A percentile compares a stretch with the other conserved stretches of the same genome.
These are phyloP conservation scores for Colletotrichum chlorophyti DNA, from an alignment of 2,329 filamentous ascomycete species.

Conservation along the genomic window DNA sequence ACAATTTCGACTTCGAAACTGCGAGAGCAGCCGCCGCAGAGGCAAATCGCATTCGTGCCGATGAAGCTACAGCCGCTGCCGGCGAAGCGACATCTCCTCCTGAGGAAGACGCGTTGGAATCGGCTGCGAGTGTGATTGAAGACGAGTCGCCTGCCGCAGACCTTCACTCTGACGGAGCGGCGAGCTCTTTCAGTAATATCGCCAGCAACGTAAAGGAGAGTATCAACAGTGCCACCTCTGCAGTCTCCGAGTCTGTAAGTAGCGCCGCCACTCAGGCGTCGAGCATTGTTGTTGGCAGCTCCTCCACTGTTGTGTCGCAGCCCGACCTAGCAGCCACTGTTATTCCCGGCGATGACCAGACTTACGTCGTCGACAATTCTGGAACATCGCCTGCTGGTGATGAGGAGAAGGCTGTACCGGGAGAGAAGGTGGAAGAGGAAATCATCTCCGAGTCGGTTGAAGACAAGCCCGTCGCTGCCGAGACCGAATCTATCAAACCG, in stretches of 20 bases:
- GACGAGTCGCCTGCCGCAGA: conserved; percentile 25
- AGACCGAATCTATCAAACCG: conserved; percentile 48
- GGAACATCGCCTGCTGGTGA: conserved; percentile 32
- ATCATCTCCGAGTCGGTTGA: conserved; percentile 33
- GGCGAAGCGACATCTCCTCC: conserved; percentile 15
- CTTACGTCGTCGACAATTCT: conserved; percentile 28
- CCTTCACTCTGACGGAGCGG: neutral
- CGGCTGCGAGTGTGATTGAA: conserved; percentile 24
- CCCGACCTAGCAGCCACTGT: conserved; percentile 28
- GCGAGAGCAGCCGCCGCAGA: conserved; percentile 64
- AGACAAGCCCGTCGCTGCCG: conserved; percentile 35
- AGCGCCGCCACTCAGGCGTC: conserved; percentile 31
- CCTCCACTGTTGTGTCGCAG: neutral
- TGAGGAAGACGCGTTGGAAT: conserved; percentile 30
- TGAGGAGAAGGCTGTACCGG: conserved; percentile 21
- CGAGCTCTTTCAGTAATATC: conserved; percentile 14
- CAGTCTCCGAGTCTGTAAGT: conserved; percentile 33
- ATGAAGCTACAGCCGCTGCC: conserved; percentile 37
- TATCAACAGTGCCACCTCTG: conserved; percentile 26
- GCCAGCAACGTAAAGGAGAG: conserved; percentile 9
- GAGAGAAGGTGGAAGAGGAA: conserved; percentile 32
- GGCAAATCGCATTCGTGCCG: conserved; percentile 40
- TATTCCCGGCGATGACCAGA: conserved; percentile 26
- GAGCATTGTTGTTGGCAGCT: conserved; percentile 4
- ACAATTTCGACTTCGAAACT: conserved; percentile 77